Percentiles rank a stretch among this genome's conserved stretches.
phyloP scores from a whole-genome alignment of 129 eudicot species.

The Cynara cardunculus region DNA sequence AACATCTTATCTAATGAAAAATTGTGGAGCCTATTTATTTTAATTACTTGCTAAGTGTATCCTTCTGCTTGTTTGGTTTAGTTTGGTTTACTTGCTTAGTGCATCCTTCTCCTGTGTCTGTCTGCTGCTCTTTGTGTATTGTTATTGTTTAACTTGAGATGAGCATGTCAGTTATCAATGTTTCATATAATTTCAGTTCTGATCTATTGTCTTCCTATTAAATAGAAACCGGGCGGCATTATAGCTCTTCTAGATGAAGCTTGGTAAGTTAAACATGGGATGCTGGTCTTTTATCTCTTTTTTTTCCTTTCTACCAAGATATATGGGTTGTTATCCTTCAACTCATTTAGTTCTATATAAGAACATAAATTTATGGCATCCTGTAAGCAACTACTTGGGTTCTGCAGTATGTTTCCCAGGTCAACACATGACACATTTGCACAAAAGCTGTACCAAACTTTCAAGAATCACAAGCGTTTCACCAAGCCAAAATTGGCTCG shows the following conservation, averaged over 20 bases:
- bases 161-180: background rate
- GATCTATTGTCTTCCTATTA: conserved; percentile 24
- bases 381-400: conserved; percentile 16
- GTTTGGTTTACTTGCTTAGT: background rate
- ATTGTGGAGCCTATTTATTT: background rate
- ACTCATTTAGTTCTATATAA: conserved; percentile 6
- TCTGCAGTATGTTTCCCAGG: conserved; percentile 94
- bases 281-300: background rate
- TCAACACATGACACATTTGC: conserved; percentile 96
- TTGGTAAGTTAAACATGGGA: conserved; percentile 62
- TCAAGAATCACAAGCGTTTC: conserved; percentile 79
- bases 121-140: background rate
- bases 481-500: conserved; percentile 89
- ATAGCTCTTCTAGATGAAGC: conserved; percentile 99
- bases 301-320: background rate
- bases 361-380: conserved; percentile 3
- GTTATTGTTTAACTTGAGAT: background rate
- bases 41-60: background rate
- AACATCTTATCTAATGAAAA: background rate
- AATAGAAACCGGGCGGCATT: conserved; percentile 98
- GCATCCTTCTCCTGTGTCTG: background rate
- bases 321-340: background rate
- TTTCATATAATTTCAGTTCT: conserved; percentile 21
- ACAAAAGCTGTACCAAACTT: conserved; percentile 86
- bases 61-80: background rate